Base-by-base conservation (phyloP, 2,329 filamentous ascomycete genomes). In the Aspergillus amoenus region DNA sequence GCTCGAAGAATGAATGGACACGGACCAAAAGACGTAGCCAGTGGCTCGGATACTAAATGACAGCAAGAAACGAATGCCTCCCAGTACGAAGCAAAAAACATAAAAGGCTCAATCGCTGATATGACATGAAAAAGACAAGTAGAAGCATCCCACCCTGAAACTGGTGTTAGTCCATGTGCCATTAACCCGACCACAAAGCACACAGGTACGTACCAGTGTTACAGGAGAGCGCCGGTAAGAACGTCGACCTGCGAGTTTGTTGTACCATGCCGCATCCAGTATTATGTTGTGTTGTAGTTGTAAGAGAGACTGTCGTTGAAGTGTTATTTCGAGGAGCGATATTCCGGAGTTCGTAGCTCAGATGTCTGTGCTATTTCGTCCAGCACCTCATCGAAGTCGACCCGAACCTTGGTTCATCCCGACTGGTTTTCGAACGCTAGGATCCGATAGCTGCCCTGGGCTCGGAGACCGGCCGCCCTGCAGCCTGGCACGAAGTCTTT, bases 401-500 rank as follows among this genome's bases (percentile, higher is more conserved):
- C 53, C 66, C 24, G 56, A 44, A 21, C 56, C 60, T 30, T 61
- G 63, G 30, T 57, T 48, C 34, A 60, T 48, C n/a, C 71, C 71
- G 52, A 72, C 66, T 2, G 71, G 71, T 60, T 73, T 73, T 45
- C 71, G 60, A 48, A 62, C 57, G 60, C 61, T 68, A n/a, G 70
- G 67, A 62, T 73, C 70, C 44, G 68, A 49, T n/a, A 52, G 59
- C 52, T 63, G 60, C 58, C 66, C 68, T 9, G 73, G 69, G 56
- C 70, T 74, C 18, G 70, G 69, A 11, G 71, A 71, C 45, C 70
- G 61, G 5, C 70, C 68, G n/a, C 84, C 82, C 81, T 91, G 91
- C 45, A 96, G 77, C 60, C 90, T 80, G 67, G 92, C 90, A 70
- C 91, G 90, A 65, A 97, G 78, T 64, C 90, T 82, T 66, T 96